Conservation (phyloP, 306 rosid species). For the Canavalia gladiata region DNA sequence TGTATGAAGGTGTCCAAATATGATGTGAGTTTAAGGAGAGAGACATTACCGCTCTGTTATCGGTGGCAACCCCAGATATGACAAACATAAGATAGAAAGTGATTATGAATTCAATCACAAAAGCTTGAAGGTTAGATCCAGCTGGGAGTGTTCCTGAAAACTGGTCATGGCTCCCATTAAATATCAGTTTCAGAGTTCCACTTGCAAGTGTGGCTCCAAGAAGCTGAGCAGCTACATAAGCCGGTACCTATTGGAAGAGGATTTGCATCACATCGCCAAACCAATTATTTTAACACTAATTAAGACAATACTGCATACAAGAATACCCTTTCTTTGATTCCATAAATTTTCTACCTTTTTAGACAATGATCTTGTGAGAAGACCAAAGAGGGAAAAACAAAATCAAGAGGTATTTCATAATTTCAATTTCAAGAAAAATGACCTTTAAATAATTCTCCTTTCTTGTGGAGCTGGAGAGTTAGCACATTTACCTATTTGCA, state of each 20-base stretch:
- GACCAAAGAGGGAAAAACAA: background rate
- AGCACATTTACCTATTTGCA: background rate
- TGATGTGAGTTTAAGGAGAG: background rate
- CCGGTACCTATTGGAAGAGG: constrained; percentile 61
- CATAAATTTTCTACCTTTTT: no score
- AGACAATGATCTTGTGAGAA: background rate
- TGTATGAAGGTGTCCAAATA: no score
- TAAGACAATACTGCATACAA: background rate
- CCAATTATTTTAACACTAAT: background rate
- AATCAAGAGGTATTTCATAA: background rate
- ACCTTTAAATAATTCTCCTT: background rate
- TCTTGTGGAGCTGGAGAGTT: background rate
- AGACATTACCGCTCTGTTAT: constrained; percentile 74
- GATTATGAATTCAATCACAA: constrained; percentile 82
- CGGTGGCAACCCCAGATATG: constrained; percentile 83
- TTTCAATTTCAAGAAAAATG: constrained; percentile 16
- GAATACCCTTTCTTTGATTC: background rate
- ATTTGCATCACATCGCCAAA: background rate
- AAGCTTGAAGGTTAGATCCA: constrained; percentile 69
- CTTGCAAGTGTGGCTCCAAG: constrained; percentile 79
- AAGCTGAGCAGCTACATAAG: constrained; percentile 69
- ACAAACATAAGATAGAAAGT: constrained; percentile 86
- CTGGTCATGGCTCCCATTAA: constrained; percentile 53
- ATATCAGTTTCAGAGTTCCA: constrained; percentile 76
- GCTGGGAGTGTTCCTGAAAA: constrained; percentile 72